Base-by-base conservation (phyloP, 352 stramenopile species). In the Globisporangium yorkense region DNA sequence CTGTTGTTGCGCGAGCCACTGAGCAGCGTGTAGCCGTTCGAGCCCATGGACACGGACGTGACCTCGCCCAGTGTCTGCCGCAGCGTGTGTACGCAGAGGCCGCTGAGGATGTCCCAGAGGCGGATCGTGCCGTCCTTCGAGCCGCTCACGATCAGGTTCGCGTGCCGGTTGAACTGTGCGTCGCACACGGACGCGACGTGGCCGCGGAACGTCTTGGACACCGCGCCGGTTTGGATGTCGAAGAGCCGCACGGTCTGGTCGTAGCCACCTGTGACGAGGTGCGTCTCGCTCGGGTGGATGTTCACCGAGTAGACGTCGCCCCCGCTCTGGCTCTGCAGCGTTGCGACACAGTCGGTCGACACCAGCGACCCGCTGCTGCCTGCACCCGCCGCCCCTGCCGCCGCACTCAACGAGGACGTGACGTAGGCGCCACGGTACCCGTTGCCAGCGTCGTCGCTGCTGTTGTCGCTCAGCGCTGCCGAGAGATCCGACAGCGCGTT, bases 1-100 rank as follows among this genome's bases (percentile, higher is more conserved):
- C 84, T 94, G 67, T 94, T 96, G 57, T 96, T 94, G 39, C 86
- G 69, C 50, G 81, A 94, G 57, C 84, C 86, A 33, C 75, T 94
- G 24, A 96, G 70, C 37, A 96, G 57, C 35, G 75, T 81, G 62
- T 88, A 88, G 3, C 84, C 83, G 60, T 92, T 91, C 8, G 82
- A 88, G 47, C 76, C 82, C 50, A 96, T 74, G n/a, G 77, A 85
- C 40, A 96, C 74, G 12, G 84, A 94, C 41, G 84, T 94, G 44
- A 96, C 87, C 62, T 96, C 84, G 29, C 87, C 83, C 16, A 94
- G 69, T 9, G 84, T 93, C 64, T 94, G 87, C 29, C 80, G 71
- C 45, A 96, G 62, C 13, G 84, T 96, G 60, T 94, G 84, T 15
- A 96, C 82, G 43, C 87, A 96, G 1, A 96, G 66, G 0, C 87